Evolutionary conservation across 129 eudicot genomes (phyloP).

Genomic region (Escallonia herrerae): DNA sequence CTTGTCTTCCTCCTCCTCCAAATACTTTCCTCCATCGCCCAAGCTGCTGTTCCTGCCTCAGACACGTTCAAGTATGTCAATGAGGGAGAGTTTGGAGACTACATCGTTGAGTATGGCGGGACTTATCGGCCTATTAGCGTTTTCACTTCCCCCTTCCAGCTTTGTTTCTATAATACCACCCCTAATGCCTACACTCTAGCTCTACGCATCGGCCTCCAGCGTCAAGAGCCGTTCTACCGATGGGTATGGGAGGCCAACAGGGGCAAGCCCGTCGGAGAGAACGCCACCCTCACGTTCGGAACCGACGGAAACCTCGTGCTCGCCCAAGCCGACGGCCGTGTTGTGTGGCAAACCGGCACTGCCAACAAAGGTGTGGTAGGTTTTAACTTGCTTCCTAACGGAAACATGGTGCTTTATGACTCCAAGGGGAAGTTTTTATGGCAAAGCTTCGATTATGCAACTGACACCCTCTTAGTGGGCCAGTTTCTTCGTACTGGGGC

Average conservation of each 20-base stretch:
- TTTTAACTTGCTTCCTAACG: slow-evolving; percentile 22
- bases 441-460: too few species aligned
- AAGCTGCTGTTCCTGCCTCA: too few species aligned
- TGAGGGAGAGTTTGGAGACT: too few species aligned
- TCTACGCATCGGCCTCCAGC: slow-evolving; percentile 21
- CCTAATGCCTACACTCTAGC: slow-evolving; percentile 32
- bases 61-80: too few species aligned
- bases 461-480: too few species aligned
- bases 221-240: background rate
- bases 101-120: too few species aligned
- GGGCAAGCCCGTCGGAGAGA: slow-evolving; percentile 30
- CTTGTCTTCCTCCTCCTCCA: too few species aligned
- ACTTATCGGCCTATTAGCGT: background rate
- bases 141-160: slow-evolving; percentile 16
- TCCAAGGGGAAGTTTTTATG: too few species aligned
- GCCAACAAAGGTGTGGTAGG: slow-evolving; percentile 39
- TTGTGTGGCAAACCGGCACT: slow-evolving; percentile 43
- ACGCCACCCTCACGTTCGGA: slow-evolving; percentile 31
- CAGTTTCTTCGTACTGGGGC: too few species aligned
- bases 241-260: slow-evolving; percentile 58
- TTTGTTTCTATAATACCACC: slow-evolving; percentile 44
- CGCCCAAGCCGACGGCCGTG: slow-evolving; percentile 27
- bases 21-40: too few species aligned
- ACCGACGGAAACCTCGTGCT: slow-evolving; percentile 36
- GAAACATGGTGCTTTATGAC: slow-evolving; percentile 38